Evolutionary conservation across 2,329 filamentous ascomycete genomes (phyloP).

Genomic region (Ophiocordyceps polyrhachis-furcata): DNA sequence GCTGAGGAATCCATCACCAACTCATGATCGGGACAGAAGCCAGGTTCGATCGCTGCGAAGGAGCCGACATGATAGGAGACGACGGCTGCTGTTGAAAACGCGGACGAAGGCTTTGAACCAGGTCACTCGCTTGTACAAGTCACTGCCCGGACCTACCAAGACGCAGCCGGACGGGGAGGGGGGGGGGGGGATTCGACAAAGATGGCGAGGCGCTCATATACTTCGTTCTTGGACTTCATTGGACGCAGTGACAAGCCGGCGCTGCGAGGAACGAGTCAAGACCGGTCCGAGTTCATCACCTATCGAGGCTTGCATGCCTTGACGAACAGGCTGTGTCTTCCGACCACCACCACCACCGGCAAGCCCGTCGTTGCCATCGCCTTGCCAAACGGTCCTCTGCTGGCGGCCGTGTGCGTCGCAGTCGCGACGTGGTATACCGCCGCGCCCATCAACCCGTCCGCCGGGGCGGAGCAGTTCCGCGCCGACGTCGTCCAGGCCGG

Average conservation of each 20-base stretch:
- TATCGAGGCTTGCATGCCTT: slow-evolving; percentile 14
- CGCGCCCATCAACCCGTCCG: slow-evolving; percentile 30
- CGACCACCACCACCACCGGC: too few species aligned
- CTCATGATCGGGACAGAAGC: slow-evolving; percentile 4
- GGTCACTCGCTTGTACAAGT: not conserved
- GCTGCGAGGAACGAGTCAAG: not conserved
- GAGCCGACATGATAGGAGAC: slow-evolving; percentile 3
- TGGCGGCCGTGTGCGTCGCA: slow-evolving; percentile 30
- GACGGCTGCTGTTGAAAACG: slow-evolving; percentile 7
- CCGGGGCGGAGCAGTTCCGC: slow-evolving; percentile 28
- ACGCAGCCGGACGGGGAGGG: not conserved
- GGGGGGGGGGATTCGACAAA: not conserved
- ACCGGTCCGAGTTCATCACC: slow-evolving; percentile 10
- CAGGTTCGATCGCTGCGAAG: slow-evolving; percentile 3
- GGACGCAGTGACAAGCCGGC: not conserved
- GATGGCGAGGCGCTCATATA: not conserved
- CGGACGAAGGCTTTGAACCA: slow-evolving; percentile 4
- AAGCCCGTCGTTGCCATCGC: slow-evolving; percentile 30
- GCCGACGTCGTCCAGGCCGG: slow-evolving; percentile 28
- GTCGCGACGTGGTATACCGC: slow-evolving; percentile 30
- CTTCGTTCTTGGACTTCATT: not conserved
- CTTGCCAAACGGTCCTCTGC: slow-evolving; percentile 31
- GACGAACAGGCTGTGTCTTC: slow-evolving; percentile 14
- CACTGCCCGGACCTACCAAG: not conserved
- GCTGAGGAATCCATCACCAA: slow-evolving; percentile 6